A percentile compares a stretch with the other conserved stretches of the same genome.
These are phyloP conservation scores for Colletotrichum musicola DNA, from an alignment of 2,329 filamentous ascomycete genomes.

Conservation along the genomic window DNA sequence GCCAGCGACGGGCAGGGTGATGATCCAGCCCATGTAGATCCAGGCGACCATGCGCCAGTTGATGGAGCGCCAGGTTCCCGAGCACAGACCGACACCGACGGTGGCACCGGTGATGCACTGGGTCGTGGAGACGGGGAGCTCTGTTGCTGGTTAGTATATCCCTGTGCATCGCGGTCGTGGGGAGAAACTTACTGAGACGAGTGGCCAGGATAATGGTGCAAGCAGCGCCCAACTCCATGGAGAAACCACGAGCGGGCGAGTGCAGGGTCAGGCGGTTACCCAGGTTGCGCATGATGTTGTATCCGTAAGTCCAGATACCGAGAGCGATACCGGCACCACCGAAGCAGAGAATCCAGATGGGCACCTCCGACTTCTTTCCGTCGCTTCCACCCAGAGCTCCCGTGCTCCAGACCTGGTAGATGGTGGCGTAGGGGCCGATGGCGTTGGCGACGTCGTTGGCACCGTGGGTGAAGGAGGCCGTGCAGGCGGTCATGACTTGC, in stretches of 20 bases:
- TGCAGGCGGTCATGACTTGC: conserved; percentile 71
- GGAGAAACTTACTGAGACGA: conserved; percentile 58
- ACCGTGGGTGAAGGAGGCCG: conserved; percentile 74
- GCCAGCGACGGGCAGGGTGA: conserved; percentile 59
- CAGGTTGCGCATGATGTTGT: conserved; percentile 70
- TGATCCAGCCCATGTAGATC: conserved; percentile 66
- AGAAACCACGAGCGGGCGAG: conserved; percentile 67
- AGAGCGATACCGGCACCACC: conserved; percentile 52
- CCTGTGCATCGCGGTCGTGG: fast-evolving
- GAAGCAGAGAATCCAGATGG: conserved; percentile 68
- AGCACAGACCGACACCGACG: conserved; percentile 68
- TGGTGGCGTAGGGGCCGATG: conserved; percentile 72
- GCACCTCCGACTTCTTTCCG: conserved; percentile 61
- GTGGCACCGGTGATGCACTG: conserved; percentile 70
- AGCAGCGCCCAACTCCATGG: conserved; percentile 63
- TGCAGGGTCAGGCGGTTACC: conserved; percentile 70
- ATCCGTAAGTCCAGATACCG: conserved; percentile 64
- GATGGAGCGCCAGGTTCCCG: conserved; percentile 64
- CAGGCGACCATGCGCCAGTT: conserved; percentile 69
- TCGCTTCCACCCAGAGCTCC: conserved; percentile 53
- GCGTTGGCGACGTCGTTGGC: conserved; percentile 76
- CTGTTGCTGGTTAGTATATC: conserved; percentile 7
- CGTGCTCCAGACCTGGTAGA: conserved; percentile 70
- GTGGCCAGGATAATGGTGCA: conserved; percentile 75
- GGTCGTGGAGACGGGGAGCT: conserved; percentile 69